These are phyloP conservation scores for Penicillium fuscoglaucum DNA, from an alignment of 2,329 filamentous ascomycete species.

Conservation along the genomic window DNA sequence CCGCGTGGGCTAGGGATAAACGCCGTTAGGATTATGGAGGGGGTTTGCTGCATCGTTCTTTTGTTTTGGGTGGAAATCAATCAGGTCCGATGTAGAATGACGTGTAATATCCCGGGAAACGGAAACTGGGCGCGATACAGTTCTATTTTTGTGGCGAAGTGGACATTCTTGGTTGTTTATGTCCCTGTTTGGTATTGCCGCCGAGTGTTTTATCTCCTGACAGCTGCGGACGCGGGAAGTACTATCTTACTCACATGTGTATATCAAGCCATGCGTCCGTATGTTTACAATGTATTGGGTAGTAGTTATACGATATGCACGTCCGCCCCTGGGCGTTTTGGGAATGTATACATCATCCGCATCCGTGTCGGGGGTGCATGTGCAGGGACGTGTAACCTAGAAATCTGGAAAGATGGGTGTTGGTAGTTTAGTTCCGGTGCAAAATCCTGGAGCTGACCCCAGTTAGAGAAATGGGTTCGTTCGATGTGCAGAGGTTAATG, in stretches of 20 bases:
- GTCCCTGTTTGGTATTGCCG: neutral
- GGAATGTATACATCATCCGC: neutral
- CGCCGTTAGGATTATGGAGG: neutral
- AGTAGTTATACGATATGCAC: neutral
- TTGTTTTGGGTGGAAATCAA: neutral
- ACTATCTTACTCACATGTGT: neutral
- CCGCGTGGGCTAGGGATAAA: neutral
- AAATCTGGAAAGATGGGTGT: neutral
- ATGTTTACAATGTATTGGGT: neutral
- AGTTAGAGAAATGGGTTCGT: neutral
- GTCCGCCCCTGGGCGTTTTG: neutral
- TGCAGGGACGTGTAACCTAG: neutral
- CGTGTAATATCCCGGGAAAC: neutral
- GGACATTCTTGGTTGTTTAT: neutral
- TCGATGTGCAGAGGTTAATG: neutral
- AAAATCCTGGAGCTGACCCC: neutral
- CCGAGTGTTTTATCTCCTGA: neutral
- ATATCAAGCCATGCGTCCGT: no score
- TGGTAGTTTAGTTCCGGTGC: neutral
- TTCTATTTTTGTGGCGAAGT: neutral
- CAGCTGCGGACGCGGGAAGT: neutral
- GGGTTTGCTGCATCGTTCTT: neutral
- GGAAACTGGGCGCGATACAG: neutral
- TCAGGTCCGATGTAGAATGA: neutral
- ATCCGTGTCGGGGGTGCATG: neutral